These are phyloP conservation scores for Gliomastix tumulicola DNA, from an alignment of 2,329 filamentous ascomycete species.

Conservation along the genomic window DNA sequence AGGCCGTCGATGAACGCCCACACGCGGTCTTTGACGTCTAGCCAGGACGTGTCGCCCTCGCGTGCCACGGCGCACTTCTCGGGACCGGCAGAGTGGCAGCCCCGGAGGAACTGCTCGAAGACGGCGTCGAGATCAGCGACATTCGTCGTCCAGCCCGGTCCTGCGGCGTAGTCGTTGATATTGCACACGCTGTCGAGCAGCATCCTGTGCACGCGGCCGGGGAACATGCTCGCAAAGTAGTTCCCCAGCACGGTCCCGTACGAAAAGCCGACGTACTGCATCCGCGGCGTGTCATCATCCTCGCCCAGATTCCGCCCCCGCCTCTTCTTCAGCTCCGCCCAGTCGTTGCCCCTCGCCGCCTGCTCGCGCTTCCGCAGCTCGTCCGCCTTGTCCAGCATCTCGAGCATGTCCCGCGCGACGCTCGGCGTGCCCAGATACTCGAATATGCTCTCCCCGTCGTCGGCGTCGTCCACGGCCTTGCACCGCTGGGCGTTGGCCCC, in stretches of 20 bases:
- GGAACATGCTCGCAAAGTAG: slow-evolving; percentile 26
- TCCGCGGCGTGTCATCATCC: slow-evolving; percentile 10
- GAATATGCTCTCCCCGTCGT: slow-evolving; percentile 1
- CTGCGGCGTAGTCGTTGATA: slow-evolving; percentile 24
- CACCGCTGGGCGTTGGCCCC: neutral
- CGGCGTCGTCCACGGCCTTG: neutral
- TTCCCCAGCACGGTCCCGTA: slow-evolving; percentile 32
- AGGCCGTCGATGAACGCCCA: slow-evolving; percentile 2
- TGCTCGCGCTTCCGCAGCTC: slow-evolving; percentile 16
- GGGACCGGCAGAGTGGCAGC: slow-evolving; percentile 22
- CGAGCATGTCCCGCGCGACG: slow-evolving; percentile 34
- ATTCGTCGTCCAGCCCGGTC: slow-evolving; percentile 23
- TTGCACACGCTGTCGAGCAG: slow-evolving; percentile 30
- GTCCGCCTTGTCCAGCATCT: slow-evolving; percentile 31
- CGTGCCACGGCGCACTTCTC: slow-evolving; percentile 22
- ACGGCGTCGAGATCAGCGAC: slow-evolving; percentile 27
- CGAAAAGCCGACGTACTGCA: slow-evolving; percentile 44
- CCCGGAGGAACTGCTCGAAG: slow-evolving; percentile 21
- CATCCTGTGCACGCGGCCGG: slow-evolving; percentile 28
- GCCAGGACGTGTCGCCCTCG: slow-evolving; percentile 7
- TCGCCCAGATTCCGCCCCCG: too few relatives aligned
- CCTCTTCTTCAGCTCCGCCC: too few relatives aligned
- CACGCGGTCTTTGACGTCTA: slow-evolving; percentile 8
- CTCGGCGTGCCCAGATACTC: slow-evolving; percentile 24
- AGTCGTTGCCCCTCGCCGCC: neutral